A percentile compares a stretch with the other conserved stretches of the same genome.
phyloP scores from a whole-genome alignment of 75 land plant genomes.

The Pinus tabuliformis region DNA sequence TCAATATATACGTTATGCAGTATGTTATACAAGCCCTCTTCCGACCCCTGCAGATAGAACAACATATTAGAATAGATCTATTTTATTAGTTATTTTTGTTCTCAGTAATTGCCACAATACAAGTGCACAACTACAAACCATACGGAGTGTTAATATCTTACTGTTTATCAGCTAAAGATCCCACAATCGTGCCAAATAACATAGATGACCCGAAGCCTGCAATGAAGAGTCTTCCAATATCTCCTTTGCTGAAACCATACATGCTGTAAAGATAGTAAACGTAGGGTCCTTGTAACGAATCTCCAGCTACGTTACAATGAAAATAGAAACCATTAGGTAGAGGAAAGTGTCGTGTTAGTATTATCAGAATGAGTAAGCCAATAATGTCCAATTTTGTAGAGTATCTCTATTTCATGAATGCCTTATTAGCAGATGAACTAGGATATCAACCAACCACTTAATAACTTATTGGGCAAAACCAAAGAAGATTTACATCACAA shows the following conservation, averaged over 20 bases:
- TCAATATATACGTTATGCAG: conserved; percentile 92
- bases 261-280: conserved; percentile 82
- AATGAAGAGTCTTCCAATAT: conserved; percentile 95
- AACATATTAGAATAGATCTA: not conserved
- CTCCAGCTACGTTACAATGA: conserved; percentile 65
- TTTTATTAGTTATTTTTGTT: not conserved
- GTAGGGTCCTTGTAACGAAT: conserved; percentile 98
- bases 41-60: conserved; percentile 67
- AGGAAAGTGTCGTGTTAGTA: not conserved
- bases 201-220: conserved; percentile 99
- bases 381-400: not conserved
- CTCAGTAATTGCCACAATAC: too few species aligned
- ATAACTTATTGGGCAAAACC: not conserved
- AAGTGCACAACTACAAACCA: not conserved
- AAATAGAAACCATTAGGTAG: not conserved
- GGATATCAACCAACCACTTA: not conserved
- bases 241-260: conserved; percentile 84
- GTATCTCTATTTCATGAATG: not conserved
- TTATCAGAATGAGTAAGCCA: not conserved
- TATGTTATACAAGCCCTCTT: conserved; percentile 91
- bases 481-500: not conserved
- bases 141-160: too few species aligned
- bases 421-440: not conserved
- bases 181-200: conserved; percentile 97
- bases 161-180: conserved; percentile 92